phyloP scores from a whole-genome alignment of 768 basidiomycete species.

The Chiua virens region DNA sequence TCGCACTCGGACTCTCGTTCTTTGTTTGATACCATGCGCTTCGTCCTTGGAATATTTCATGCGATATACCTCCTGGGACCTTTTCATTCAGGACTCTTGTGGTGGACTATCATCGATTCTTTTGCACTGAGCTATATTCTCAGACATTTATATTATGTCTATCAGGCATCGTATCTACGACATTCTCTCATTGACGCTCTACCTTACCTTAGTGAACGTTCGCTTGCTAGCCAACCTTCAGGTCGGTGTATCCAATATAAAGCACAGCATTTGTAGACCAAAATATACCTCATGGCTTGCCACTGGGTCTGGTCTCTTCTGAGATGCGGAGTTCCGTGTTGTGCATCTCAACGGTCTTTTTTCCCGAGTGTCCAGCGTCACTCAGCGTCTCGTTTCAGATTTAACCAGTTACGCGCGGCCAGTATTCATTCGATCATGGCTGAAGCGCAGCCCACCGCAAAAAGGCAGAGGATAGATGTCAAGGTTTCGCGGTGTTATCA shows the following conservation, averaged over 20 bases:
- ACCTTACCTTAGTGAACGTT: constrained; percentile 24
- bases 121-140: constrained; percentile 20
- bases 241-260: constrained; percentile 23
- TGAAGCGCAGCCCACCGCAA: constrained; percentile 30
- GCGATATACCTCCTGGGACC: constrained; percentile 14
- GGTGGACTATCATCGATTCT: constrained; percentile 13
- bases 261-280: constrained; percentile 20
- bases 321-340: not conserved
- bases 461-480: constrained; percentile 46
- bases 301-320: no score
- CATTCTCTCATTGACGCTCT: constrained; percentile 28
- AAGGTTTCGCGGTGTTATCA: constrained; percentile 29
- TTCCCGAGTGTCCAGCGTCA: not conserved
- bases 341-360: not conserved
- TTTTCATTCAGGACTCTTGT: constrained; percentile 1
- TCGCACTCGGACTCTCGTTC: constrained; percentile 50
- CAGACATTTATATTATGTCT: constrained; percentile 19
- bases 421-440: constrained; percentile 14
- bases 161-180: constrained; percentile 16
- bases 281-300: not conserved
- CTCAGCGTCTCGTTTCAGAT: not conserved
- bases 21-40: constrained; percentile 36
- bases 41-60: constrained; percentile 4
- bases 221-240: constrained; percentile 12
- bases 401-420: not conserved